Percentiles rank a stretch among this genome's conserved stretches.
Evolutionary conservation across 176 grass and related monocot genomes (phyloP).

Genomic region (Carex parvula): DNA sequence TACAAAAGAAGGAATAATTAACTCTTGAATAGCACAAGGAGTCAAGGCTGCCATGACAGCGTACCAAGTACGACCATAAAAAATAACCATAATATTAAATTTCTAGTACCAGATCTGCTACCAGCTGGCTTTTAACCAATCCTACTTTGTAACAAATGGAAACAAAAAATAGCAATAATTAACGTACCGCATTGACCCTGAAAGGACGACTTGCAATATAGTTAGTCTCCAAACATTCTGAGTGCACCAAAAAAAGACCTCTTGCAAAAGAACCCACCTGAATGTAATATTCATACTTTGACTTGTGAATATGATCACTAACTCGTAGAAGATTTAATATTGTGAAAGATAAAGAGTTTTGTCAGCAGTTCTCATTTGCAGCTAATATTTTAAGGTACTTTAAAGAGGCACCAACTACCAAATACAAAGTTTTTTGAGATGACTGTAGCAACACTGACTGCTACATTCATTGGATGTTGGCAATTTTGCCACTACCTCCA

Average conservation of each 20-base stretch:
- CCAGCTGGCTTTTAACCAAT: background rate
- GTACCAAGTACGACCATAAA: background rate
- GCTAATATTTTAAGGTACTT: background rate
- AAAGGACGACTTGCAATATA: conserved; percentile 98
- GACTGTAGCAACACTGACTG: background rate
- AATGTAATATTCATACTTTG: too few species aligned
- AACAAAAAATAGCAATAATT: background rate
- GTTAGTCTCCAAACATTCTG: conserved; percentile 90
- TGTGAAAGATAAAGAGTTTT: too few species aligned
- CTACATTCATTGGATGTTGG: background rate
- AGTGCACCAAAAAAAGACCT: conserved; percentile 91
- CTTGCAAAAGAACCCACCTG: conserved; percentile 76
- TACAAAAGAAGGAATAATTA: conserved; percentile 15
- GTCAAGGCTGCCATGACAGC: background rate
- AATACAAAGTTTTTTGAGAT: background rate
- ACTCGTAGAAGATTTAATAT: too few species aligned
- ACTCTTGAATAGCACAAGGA: background rate
- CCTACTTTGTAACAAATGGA: background rate
- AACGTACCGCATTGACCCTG: conserved; percentile 71
- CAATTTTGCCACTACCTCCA: background rate
- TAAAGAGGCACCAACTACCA: background rate
- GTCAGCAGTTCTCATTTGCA: background rate
- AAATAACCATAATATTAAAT: background rate
- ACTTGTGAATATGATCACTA: too few species aligned
- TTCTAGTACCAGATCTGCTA: background rate